Conservation (phyloP, 805 yeast species). For the Zygotorulaspora sp. region DNA sequence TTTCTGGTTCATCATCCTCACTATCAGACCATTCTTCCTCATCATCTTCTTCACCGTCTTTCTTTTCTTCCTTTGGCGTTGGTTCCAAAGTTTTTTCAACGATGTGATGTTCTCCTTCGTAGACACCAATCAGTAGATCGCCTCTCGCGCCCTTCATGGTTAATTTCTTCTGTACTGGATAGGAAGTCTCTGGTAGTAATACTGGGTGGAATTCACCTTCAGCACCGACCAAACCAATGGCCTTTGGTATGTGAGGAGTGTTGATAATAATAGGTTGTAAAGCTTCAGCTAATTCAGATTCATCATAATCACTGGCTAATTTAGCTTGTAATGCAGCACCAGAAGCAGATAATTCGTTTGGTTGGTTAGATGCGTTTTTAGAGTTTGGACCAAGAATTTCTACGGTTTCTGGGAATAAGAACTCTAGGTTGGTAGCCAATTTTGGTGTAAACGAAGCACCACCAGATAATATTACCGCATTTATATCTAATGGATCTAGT, state of each 20-base stretch:
- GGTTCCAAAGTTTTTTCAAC: constrained; percentile 76
- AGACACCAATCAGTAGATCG: constrained; percentile 63
- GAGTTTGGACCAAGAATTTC: constrained; percentile 66
- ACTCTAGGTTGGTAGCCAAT: constrained; percentile 67
- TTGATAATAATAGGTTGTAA: constrained; percentile 73
- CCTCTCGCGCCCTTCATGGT: constrained; percentile 57
- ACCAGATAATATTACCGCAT: constrained; percentile 88
- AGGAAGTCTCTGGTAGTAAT: constrained; percentile 77
- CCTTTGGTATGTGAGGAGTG: constrained; percentile 79
- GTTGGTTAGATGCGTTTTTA: constrained; percentile 76
- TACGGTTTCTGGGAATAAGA: constrained; percentile 73
- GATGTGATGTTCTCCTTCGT: constrained; percentile 80
- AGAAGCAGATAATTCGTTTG: constrained; percentile 83
- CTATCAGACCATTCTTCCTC: constrained; percentile 48
- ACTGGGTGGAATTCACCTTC: constrained; percentile 70
- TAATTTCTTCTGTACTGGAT: constrained; percentile 79
- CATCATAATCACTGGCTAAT: constrained; percentile 73
- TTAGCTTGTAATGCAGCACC: constrained; percentile 98
- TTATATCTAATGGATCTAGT: constrained; percentile 77
- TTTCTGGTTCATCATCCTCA: constrained; percentile 81
- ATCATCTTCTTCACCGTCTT: constrained; percentile 46
- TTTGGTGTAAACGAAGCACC: constrained; percentile 93
- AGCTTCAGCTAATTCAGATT: constrained; percentile 75
- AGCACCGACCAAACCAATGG: constrained; percentile 78
- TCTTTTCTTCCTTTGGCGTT: constrained; percentile 50